Evolutionary conservation across 2,329 filamentous ascomycete species (phyloP).

Genomic region (Botrytis byssoidea): DNA sequence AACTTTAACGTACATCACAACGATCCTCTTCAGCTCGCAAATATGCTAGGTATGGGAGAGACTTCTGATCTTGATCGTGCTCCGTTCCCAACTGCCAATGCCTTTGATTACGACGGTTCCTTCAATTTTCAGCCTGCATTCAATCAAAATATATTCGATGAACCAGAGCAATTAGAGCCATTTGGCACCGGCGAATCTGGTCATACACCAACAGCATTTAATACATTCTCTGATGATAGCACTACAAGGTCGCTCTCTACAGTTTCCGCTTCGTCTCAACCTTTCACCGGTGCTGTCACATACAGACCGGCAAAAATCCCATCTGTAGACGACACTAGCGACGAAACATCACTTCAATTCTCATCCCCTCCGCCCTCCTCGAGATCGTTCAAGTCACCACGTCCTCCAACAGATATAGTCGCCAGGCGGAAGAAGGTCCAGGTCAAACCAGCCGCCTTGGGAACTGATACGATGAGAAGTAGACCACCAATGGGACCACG

Average conservation of each 20-base stretch:
- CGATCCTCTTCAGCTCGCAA: background rate
- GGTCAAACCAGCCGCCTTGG: slow-evolving; percentile 36
- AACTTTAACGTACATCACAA: slow-evolving; percentile 21
- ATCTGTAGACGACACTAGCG: slow-evolving; percentile 4
- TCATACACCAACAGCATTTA: slow-evolving; percentile 31
- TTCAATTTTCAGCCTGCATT: background rate
- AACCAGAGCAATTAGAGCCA: slow-evolving; percentile 6
- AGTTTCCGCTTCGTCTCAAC: slow-evolving; percentile 30
- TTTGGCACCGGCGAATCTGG: slow-evolving; percentile 24
- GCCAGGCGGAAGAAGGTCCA: slow-evolving; percentile 38
- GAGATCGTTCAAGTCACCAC: slow-evolving; percentile 35
- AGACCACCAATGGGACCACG: slow-evolving; percentile 35
- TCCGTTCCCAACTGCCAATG: slow-evolving; percentile 25
- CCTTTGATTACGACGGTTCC: background rate
- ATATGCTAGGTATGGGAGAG: background rate
- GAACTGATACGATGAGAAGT: slow-evolving; percentile 31
- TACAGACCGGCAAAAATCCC: slow-evolving; percentile 21
- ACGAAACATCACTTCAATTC: slow-evolving; percentile 21
- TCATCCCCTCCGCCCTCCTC: slow-evolving; percentile 31
- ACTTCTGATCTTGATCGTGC: slow-evolving; percentile 19
- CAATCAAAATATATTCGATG: background rate
- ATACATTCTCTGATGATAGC: slow-evolving; percentile 23
- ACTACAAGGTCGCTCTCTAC: slow-evolving; percentile 20
- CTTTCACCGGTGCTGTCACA: slow-evolving; percentile 23
- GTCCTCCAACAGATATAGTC: slow-evolving; percentile 37